Base-by-base conservation (phyloP, 495 filamentous ascomycete genomes). In the Aspergillus bertholletiae region DNA sequence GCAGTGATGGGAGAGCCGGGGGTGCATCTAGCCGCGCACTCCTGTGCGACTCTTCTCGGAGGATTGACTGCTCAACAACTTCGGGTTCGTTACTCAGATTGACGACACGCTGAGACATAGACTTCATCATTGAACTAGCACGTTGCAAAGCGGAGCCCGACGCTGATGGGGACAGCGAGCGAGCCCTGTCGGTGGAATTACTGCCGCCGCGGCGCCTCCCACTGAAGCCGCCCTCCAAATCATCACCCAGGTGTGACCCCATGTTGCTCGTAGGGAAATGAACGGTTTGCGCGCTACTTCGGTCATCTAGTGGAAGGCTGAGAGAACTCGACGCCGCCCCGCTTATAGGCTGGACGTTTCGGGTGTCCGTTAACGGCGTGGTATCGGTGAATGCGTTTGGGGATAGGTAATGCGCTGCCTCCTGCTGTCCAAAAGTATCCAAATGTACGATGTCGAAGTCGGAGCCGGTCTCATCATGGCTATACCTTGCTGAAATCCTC, bases 51-150 rank as follows among this genome's bases (percentile, higher is more conserved):
- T 88, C 84, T 54, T 90, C 83, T 55, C 88, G 79, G 49, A 82
- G 75, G 24, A 87, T 79, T n/a, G 80, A 81, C 56, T 90, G 86
- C 57, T 93, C 89, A 18, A 94, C 79, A 32, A 89, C 74, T 57
- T 88, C 84, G 7, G 86, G 82, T 59, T 97, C 92, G 63, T 94
- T 96, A 74, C 93, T 96, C 54, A 99, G 77, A 66, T 96, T 97
- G 63, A 97, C 94, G 53, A 99, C 91, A 69, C 94, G 91, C 72
- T 96, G 91, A 18, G 95, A 97, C 84, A 97, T 95, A 59, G 92
- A 92, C 60, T 92, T 88, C 70, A 99, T 86, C 63, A 97, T 94
- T 4, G 92, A 95, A 28, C 92, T 88, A 51, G 94, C 89, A 59
- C 90, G 78, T 20, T 81, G 80, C 50, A 96, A 68, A 32, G 90